These are phyloP conservation scores for Ambrosia trifida DNA, from an alignment of 129 eudicot species.

Conservation along the genomic window DNA sequence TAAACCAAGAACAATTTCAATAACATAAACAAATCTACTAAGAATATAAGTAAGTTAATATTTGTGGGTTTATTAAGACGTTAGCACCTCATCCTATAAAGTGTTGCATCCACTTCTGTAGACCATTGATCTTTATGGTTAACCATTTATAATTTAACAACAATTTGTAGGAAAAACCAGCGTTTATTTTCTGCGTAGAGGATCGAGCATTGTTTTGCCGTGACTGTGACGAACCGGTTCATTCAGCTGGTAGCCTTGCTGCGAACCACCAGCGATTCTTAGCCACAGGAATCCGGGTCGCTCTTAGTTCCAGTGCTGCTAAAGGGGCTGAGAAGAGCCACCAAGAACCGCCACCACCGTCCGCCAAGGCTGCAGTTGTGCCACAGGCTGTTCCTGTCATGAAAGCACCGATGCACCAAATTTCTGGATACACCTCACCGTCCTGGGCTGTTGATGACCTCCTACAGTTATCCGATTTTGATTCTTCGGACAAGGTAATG, in stretches of 20 bases:
- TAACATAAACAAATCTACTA: no score
- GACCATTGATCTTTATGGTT: neutral
- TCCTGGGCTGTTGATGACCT: constrained; percentile 90
- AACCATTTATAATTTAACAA: neutral
- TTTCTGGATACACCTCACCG: constrained; percentile 46
- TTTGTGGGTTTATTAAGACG: no score
- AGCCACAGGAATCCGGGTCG: constrained; percentile 92
- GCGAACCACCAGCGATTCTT: constrained; percentile 87
- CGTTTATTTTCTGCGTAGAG: constrained; percentile 87
- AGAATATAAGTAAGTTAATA: no score
- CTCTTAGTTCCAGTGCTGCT: constrained; percentile 48
- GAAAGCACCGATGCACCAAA: constrained; percentile 48
- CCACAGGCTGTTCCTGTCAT: constrained; percentile 36
- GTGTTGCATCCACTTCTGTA: neutral
- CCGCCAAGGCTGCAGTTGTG: constrained; percentile 34
- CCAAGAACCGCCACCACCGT: constrained; percentile 59
- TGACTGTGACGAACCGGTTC: constrained; percentile 87
- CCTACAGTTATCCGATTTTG: constrained; percentile 67
- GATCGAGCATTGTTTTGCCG: constrained; percentile 95
- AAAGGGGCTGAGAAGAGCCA: constrained; percentile 43
- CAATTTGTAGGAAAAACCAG: constrained; percentile 59
- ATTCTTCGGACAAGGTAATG: constrained; percentile 68
- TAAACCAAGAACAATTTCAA: neutral
- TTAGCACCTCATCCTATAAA: neutral
- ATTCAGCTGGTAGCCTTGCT: constrained; percentile 72